A percentile compares a stretch with the other conserved stretches of the same genome.
phyloP scores from a whole-genome alignment of 768 basidiomycete species.

The Mrakia gelida region DNA sequence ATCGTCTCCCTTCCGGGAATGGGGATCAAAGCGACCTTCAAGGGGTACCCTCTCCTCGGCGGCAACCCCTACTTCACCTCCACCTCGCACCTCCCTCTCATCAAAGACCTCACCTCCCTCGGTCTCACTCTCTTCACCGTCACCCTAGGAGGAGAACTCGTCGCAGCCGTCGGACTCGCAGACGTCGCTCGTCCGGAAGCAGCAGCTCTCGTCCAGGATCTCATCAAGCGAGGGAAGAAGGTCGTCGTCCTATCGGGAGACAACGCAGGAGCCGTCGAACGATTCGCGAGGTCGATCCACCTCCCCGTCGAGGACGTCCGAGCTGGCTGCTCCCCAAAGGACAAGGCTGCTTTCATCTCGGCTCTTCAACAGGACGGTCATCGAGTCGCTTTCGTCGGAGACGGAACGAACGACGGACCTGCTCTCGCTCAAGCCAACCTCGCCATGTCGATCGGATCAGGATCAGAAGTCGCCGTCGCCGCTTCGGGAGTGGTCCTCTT shows the following conservation, averaged over 20 bases:
- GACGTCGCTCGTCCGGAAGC: conserved; percentile 27
- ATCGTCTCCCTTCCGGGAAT: conserved; percentile 41
- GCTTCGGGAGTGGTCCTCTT: conserved; percentile 4
- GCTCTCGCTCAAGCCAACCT: conserved; percentile 29
- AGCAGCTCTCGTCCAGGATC: not conserved
- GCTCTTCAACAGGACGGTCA: not conserved
- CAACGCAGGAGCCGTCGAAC: conserved; percentile 5
- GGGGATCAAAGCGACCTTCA: conserved; percentile 24
- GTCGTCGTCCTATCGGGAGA: conserved; percentile 18
- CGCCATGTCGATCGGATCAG: not conserved
- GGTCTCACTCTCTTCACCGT: conserved; percentile 32
- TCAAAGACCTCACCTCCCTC: conserved; percentile 32
- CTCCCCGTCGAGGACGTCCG: not conserved
- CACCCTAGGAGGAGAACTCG: conserved; percentile 14
- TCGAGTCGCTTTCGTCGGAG: conserved; percentile 24
- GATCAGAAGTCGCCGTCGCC: conserved; percentile 19
- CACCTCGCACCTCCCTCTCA: conserved; percentile 38
- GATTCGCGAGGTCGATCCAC: not conserved
- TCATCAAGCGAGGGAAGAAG: conserved; percentile 6
- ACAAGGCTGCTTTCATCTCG: conserved; percentile 11
- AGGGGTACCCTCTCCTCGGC: conserved; percentile 37
- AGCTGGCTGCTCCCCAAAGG: conserved; percentile 2
- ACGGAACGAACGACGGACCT: conserved; percentile 30
- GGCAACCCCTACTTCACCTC: conserved; percentile 48
- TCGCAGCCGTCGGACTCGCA: conserved; percentile 29